Evolutionary conservation across 257 asterid species (phyloP).

Genomic region (Nicotiana attenuata): DNA sequence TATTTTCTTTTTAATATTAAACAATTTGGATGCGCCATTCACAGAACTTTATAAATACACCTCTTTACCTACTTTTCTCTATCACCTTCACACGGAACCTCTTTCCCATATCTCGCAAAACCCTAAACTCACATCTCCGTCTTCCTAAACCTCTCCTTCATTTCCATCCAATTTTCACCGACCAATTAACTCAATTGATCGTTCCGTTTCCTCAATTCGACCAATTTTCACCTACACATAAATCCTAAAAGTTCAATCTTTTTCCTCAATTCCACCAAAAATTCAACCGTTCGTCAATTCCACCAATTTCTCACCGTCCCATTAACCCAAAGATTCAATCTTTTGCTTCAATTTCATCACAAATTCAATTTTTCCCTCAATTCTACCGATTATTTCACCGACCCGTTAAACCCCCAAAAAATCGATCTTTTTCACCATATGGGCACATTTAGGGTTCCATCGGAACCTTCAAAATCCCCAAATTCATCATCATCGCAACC

Average conservation of each 20-base stretch:
- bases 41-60: no score
- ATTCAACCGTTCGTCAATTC: background rate
- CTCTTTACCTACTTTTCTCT: no score
- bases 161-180: no score
- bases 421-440: background rate
- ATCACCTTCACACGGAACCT: no score
- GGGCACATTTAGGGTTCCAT: slow-evolving; percentile 17
- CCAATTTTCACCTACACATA: no score
- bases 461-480: slow-evolving; percentile 14
- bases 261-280: background rate
- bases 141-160: no score
- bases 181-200: no score
- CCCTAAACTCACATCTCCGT: no score
- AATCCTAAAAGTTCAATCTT: background rate
- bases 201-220: no score
- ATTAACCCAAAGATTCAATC: background rate
- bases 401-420: background rate
- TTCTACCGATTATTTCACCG: background rate
- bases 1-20: no score
- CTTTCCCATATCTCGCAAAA: no score
- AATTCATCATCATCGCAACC: slow-evolving; percentile 9
- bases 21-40: no score
- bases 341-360: background rate
- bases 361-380: background rate
- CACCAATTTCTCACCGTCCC: background rate